These are phyloP conservation scores for Bolboschoenoplectus hybrid DNA, from an alignment of 202 grass and related monocot genomes.

Conservation along the genomic window DNA sequence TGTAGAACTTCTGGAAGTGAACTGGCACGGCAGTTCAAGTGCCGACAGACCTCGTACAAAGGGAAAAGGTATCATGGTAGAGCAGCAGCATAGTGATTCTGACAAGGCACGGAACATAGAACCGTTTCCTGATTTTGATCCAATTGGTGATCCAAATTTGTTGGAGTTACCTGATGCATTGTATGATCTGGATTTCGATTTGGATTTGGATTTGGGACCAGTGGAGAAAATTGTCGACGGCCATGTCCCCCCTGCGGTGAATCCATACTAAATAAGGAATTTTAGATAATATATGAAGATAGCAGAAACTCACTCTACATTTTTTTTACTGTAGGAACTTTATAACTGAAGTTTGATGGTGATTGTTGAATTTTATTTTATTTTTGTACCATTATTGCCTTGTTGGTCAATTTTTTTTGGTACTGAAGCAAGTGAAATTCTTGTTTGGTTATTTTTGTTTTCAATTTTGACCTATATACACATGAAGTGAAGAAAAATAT, in stretches of 20 bases:
- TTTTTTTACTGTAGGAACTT: neutral
- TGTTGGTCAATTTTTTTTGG: constrained; percentile 1
- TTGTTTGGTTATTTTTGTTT: neutral
- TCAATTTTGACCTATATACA: constrained; percentile 8
- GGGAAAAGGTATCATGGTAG: constrained; percentile 30
- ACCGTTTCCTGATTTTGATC: constrained; percentile 15
- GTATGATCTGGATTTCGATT: constrained; percentile 37
- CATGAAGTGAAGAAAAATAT: neutral
- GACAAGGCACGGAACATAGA: constrained; percentile 7
- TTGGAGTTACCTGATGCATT: constrained; percentile 33
- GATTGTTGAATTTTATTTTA: constrained; percentile 19
- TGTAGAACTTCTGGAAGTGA: neutral
- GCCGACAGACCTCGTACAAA: neutral
- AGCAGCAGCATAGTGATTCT: neutral
- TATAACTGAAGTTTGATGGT: constrained; percentile 12
- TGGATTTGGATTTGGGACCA: constrained; percentile 20
- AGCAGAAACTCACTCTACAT: constrained; percentile 7
- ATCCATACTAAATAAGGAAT: neutral
- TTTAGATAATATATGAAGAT: constrained; percentile 8
- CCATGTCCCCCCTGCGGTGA: neutral
- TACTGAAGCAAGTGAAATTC: neutral
- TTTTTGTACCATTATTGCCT: neutral
- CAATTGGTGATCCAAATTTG: constrained; percentile 14
- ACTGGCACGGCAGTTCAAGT: constrained; percentile 23
- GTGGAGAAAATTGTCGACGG: neutral